Percentiles rank a stretch among this genome's conserved stretches.
These are phyloP conservation scores for Bruguiera sexangula DNA, from an alignment of 345 rosid species.

Conservation along the genomic window DNA sequence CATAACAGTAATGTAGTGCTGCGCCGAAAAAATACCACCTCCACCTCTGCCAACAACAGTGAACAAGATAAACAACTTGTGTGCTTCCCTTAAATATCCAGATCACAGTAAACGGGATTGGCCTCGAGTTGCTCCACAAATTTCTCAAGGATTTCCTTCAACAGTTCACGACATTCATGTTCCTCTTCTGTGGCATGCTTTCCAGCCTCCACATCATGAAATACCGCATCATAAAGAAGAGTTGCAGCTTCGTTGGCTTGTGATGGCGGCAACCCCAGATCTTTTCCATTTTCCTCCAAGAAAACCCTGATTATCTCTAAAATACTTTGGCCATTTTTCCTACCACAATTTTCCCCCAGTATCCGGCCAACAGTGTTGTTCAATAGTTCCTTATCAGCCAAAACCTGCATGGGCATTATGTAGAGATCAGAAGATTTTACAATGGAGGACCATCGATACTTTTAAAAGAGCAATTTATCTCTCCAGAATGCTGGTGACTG, in stretches of 20 bases:
- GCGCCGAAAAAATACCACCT: slow-evolving; percentile 9
- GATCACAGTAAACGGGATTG: slow-evolving; percentile 45
- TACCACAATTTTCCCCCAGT: slow-evolving; percentile 24
- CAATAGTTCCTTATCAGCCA: slow-evolving; percentile 49
- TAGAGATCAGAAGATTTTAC: slow-evolving; percentile 10
- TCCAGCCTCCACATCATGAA: slow-evolving; percentile 33
- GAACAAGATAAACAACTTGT: background rate
- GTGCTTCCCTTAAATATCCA: slow-evolving; percentile 26
- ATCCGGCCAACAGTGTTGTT: slow-evolving; percentile 35
- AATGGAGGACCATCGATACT: background rate
- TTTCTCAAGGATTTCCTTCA: slow-evolving; percentile 52
- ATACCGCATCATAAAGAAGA: slow-evolving; percentile 55
- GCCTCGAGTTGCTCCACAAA: slow-evolving; percentile 60
- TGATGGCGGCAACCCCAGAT: slow-evolving; percentile 69
- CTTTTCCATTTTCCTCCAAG: slow-evolving; percentile 52
- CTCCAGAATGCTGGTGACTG: background rate
- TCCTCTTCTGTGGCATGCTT: slow-evolving; percentile 23
- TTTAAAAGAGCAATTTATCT: background rate
- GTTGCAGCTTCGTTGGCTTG: slow-evolving; percentile 52
- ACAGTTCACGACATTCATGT: slow-evolving; percentile 32
- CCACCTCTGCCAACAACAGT: background rate
- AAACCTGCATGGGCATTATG: slow-evolving; percentile 43
- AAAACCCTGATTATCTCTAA: slow-evolving; percentile 38
- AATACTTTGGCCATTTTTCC: slow-evolving; percentile 22
- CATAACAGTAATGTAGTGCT: slow-evolving; percentile 4